Percentiles rank a stretch among this genome's conserved stretches.
These are phyloP conservation scores for Fusarium sp. DNA, from an alignment of 2,329 filamentous ascomycete species.

Conservation along the genomic window DNA sequence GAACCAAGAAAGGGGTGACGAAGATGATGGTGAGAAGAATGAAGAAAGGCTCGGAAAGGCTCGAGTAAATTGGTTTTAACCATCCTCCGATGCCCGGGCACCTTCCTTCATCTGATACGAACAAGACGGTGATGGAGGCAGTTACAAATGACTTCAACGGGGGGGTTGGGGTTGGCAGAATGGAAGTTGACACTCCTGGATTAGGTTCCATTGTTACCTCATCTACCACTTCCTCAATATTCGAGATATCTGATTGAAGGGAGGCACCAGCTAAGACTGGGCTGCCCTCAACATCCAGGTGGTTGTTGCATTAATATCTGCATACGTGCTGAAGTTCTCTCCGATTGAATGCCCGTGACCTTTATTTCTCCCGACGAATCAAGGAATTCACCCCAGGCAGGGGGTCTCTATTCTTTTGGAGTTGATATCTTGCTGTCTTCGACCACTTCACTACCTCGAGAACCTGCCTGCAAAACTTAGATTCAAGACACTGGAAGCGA, in stretches of 20 bases:
- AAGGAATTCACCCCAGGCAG: background rate
- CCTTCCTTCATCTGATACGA: constrained; percentile 11
- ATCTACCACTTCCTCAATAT: background rate
- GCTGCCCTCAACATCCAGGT: background rate
- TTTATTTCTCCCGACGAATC: background rate
- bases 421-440: background rate
- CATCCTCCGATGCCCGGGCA: background rate
- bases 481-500: background rate
- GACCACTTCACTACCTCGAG: background rate
- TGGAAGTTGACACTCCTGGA: background rate
- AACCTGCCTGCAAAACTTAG: background rate
- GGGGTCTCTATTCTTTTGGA: background rate
- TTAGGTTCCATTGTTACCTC: too few relatives aligned
- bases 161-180: background rate
- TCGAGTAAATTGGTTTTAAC: background rate
- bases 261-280: background rate
- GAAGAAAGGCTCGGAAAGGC: background rate
- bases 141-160: background rate
- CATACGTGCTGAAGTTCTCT: background rate
- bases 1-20: constrained; percentile 1
- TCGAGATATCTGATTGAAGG: background rate
- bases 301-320: background rate
- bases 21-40: background rate
- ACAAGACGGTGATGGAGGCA: background rate
- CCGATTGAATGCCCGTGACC: background rate